Evolutionary conservation across 1,284 basidiomycete species (phyloP), one percentile per base, ranked within the genome.

Genomic region (Sporisorium scitamineum): DNA sequence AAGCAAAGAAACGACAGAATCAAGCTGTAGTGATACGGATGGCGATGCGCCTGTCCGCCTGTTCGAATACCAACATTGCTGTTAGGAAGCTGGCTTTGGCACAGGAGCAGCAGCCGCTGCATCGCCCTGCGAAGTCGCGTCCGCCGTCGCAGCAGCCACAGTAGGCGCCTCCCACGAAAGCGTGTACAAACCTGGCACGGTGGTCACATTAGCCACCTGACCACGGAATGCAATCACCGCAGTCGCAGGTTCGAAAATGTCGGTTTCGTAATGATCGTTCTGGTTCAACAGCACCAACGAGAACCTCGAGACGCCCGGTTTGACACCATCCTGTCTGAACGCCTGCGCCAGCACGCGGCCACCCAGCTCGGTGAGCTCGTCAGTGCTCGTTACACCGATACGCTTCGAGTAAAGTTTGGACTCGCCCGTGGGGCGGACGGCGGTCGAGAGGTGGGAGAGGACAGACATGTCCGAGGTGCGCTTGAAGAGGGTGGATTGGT

Each of bases 251-350:
- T 71, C 65, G 4, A 34, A 78, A 1, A 55, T 32, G 4, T 58
- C 76, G 3, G 76, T 66, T 52, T 71, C 72, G 52, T 76, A 76
- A 29, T 80, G 76, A 47, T 80, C 78, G 63, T 80, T 72, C 68
- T 76, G 77, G 55, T 79, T 76, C 20, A 79, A 34, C 37, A 80
- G n/a, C 5, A 76, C 41, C 20, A 80, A 10, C 22, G 76, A 76
- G 47, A 71, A 80, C 2, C 78, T 29, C 4, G 60, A 60, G 0
- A 70, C 32, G 4, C 71, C 73, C 6, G 61, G 57, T 18, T 56
- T 56, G 44, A 71, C 71, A 7, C 59, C 59, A 29, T 70, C 63
- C 57, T 70, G 76, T 7, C 68, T 42, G 65, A 75, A 79, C 5
- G 75, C 65, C 39, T 77, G 75, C 6, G 65, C 75, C 3, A 71